Base-by-base conservation (phyloP, 768 basidiomycete genomes). In the Tulasnella sp. region DNA sequence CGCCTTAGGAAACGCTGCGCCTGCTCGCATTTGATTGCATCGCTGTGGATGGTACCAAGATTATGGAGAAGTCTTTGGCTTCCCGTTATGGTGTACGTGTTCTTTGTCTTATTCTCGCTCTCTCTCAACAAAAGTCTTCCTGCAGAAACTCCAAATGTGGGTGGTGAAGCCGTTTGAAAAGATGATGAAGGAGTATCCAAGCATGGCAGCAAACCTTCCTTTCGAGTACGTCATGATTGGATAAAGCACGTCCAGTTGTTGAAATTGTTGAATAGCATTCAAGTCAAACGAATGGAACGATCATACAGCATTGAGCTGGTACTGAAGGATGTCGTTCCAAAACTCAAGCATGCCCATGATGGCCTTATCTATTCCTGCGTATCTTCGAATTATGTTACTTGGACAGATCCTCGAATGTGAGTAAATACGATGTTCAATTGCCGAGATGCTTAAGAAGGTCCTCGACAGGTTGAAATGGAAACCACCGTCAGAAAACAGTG, bases 301-400 rank as follows among this genome's bases (percentile, higher is more conserved):
- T 89, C 94, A 6, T 98, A 99, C 64, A 80, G 82, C 55, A 80
- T 92, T 51, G 84, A 89, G 53, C 80, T 85, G 57, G 90, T 98
- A 12, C 86, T 98, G 65, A 74, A 75, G 29, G 74, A 83, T 49
- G 86, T 92, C 60, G 84, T 99, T 43, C 88, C 92, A 4, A 74
- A 74, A 12, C 72, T 98, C 4, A 83, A 90, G 62, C 96, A 99
- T 65, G 91, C 81, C 3, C 93, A 86, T 61, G 96, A 99, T 63
- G 96, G 96, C 0, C 79, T 99, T 57, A 94, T 99, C 64, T 99
- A 97, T 67, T 98, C 96, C 1, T 86, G 87, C 64, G 88, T 85
- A 8, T 84, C 77, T 66, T 79, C 90, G 6, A 79, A 80, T 0
- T 99, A 99, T 63, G 73, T 74, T 8, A 63, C 80, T 0, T 90